Evolutionary conservation across 768 basidiomycete species (phyloP), one percentile per base, ranked within the genome.

Genomic region (Kwoniella heveanensis): DNA sequence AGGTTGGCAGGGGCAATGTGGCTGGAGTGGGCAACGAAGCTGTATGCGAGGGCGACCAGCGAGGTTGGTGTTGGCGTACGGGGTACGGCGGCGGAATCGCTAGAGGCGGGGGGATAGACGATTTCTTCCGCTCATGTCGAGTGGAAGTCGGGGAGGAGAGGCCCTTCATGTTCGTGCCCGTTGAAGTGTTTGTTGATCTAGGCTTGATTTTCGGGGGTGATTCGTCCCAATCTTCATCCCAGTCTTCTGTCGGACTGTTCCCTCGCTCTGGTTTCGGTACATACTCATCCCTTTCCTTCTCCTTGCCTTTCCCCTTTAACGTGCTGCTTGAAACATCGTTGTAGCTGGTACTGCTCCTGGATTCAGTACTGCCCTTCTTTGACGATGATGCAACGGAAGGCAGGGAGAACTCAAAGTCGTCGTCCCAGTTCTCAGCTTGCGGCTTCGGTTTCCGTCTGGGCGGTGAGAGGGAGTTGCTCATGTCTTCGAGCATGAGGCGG

Each of bases 401-500:
- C 9, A 71, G 46, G 4, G 65, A 39, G 37, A 76, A 76, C 39
- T 76, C 74, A 47, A 76, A 76, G 48, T 76, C 74, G 26, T 76
- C 71, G 44, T 76, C 74, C 74, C 74, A 76, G 53, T 76, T 76
- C 60, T 76, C 74, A n/a, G 71, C 70, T 37, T 61, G 49, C 9
- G 59, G 39, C 54, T 70, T 73, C 30, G 64, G 51, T 29, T 65
- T 48, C 51, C 62, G 58, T 29, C 50, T 54, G 21, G 62, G 49
- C n/a, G 63, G 50, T 10, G 57, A 26, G 10, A 36, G 15, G 30
- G 63, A 53, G 22, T 64, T 64, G 55, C 62, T 64, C 62, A 64
- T 64, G 21, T 64, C 62, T 21, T 52, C 62, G 30, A 64, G 62
- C 62, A 64, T 64, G 54, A 30, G 54, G 32, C 8, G 32, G 32